Conservation (phyloP, 805 yeast genomes). For the Kodamaea neixiangensis region DNA sequence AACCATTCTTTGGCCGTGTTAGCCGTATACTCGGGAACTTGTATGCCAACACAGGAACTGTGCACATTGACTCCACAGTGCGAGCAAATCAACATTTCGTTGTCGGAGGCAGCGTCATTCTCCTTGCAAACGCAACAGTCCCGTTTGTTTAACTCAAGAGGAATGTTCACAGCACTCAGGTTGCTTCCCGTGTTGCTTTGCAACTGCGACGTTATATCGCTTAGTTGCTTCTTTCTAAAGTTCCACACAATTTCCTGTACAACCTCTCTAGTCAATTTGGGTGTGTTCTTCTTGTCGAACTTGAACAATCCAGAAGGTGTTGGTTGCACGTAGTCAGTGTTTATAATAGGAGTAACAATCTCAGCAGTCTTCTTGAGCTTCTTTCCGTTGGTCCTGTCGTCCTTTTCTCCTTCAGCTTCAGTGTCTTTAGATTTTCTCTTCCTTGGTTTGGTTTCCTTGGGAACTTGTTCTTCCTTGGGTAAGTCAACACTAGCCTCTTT, state of each 20-base stretch:
- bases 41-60: conserved; percentile 63
- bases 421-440: conserved; percentile 5
- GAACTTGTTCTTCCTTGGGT: background rate
- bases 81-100: conserved; percentile 54
- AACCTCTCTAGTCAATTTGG: conserved; percentile 16
- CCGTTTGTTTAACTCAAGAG: conserved; percentile 26
- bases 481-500: conserved; percentile 12
- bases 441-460: conserved; percentile 11
- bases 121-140: conserved; percentile 63
- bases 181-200: conserved; percentile 9
- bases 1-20: conserved; percentile 57
- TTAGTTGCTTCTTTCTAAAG: conserved; percentile 26
- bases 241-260: conserved; percentile 18
- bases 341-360: conserved; percentile 24
- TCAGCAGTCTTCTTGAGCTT: conserved; percentile 5
- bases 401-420: conserved; percentile 4
- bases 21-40: conserved; percentile 17
- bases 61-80: conserved; percentile 75
- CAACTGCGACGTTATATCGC: conserved; percentile 26
- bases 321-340: conserved; percentile 22
- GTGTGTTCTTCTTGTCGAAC: conserved; percentile 22
- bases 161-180: conserved; percentile 14
- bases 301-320: conserved; percentile 9
- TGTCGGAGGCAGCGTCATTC: conserved; percentile 23
- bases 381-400: conserved; percentile 6